Conservation (phyloP, 306 rosid species). For the Senna tora region DNA sequence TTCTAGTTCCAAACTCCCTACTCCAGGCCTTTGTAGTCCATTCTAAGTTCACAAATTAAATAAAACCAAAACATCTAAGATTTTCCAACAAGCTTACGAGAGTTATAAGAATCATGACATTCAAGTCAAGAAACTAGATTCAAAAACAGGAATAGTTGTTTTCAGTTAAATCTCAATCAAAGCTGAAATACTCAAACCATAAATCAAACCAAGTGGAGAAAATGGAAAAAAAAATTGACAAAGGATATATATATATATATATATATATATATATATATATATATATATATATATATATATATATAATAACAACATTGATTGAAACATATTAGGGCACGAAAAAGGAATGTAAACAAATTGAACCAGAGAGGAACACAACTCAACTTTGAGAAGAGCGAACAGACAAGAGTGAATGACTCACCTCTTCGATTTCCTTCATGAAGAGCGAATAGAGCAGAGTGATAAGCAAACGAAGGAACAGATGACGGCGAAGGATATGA, state of each 20-base stretch:
- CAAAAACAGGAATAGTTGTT: constrained; percentile 34
- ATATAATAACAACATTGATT: no score
- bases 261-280: no score
- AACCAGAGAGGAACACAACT: no score
- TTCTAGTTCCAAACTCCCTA: not conserved
- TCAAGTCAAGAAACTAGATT: constrained; percentile 37
- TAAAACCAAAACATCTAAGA: not conserved
- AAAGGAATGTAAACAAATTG: no score
- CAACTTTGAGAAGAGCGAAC: no score
- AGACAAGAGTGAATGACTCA: no score
- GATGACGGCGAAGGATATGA: no score
- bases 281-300: no score
- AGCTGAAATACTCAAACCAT: constrained; percentile 21
- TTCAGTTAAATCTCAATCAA: constrained; percentile 29
- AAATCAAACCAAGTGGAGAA: not conserved
- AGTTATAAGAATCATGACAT: constrained; percentile 18
- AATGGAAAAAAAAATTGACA: constrained; percentile 3
- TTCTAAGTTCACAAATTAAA: not conserved
- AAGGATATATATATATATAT: not conserved
- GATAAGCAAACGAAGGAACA: no score
- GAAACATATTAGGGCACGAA: no score
- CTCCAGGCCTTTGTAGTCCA: not conserved
- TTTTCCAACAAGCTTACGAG: not conserved
- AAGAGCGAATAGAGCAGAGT: no score
- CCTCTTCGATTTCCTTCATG: no score